Base-by-base conservation (phyloP, 495 filamentous ascomycete genomes). In the Neurospora sp. region DNA sequence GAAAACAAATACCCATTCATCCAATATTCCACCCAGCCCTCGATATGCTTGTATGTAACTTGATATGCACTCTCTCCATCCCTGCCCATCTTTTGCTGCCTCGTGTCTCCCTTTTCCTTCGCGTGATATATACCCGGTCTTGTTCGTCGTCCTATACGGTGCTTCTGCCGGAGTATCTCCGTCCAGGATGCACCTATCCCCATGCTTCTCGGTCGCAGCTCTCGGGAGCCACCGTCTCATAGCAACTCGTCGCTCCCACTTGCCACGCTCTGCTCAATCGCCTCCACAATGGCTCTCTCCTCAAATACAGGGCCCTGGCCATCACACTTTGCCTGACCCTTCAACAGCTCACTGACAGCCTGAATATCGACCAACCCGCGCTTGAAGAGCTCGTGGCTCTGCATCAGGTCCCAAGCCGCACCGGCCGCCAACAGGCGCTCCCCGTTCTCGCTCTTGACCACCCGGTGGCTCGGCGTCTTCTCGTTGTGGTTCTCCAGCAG, bases 401-500 rank as follows among this genome's bases (percentile, higher is more conserved):
- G 92, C 69, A 99, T 96, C 20, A 94, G 82, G 77, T 98, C 95
- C 95, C 96, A 98, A 4, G 94, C 92, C 1, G 92, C 92, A 41
- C 90, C 89, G 2, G 93, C 90, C 40, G 91, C 92, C 6, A 97
- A 85, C 44, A 97, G 83, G 27, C 88, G 86, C 81, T 95, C 91
- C n/a, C 92, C 92, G 4, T 85, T 91, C 42, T 86, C 82, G 75
- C 88, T 91, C 65, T 89, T 85, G 22, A 89, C 87, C 72, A 94
- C 88, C 44, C 92, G 86, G 82, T 97, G 91, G 71, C 87, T 89
- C 27, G 85, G 87, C 59, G 84, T 85, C 74, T 88, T 88, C 76
- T 90, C 89, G 68, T 85, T 80, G 73, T 90, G 80, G 79, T 85
- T 80, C 76, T 87, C 79, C 27, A 87, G 82, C 46, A 86, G 83